A percentile compares a stretch with the other conserved stretches of the same genome.
phyloP scores from a whole-genome alignment of 179 eudicot genomes.

The Amaranthus tricolor region DNA sequence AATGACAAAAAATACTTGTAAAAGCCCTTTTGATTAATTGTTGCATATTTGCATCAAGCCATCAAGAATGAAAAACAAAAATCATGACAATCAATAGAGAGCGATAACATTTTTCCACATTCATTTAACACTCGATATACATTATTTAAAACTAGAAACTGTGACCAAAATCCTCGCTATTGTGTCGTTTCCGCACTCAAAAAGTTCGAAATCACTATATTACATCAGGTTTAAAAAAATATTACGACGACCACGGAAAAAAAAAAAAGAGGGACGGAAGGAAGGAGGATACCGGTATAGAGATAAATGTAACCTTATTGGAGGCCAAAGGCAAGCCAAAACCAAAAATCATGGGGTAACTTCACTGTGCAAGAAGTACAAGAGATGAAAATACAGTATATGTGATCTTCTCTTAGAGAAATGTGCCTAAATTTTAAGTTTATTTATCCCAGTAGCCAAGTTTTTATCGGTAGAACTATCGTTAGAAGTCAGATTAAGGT shows the following conservation, averaged over 20 bases:
- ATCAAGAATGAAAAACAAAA: no score
- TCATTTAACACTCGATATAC: constrained; percentile 25
- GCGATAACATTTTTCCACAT: constrained; percentile 21
- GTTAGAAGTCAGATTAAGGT: constrained; percentile 29
- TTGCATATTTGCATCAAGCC: no score
- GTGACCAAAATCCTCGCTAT: constrained; percentile 28
- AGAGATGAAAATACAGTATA: constrained; percentile 9
- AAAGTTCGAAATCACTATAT: constrained; percentile 27
- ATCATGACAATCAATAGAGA: neutral
- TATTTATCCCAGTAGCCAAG: constrained; percentile 42
- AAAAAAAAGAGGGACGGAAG: neutral
- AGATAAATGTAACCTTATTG: constrained; percentile 27
- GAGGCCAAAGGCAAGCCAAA: constrained; percentile 21
- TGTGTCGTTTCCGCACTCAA: constrained; percentile 24
- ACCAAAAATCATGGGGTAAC: constrained; percentile 28
- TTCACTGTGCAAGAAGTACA: constrained; percentile 23
- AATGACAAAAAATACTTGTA: no score
- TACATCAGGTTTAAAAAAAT: constrained; percentile 29
- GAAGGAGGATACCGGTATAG: constrained; percentile 1
- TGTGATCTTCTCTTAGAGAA: constrained; percentile 26
- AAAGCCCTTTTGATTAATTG: no score
- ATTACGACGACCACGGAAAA: constrained; percentile 7
- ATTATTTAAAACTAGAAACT: constrained; percentile 8
- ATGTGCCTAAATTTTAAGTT: constrained; percentile 47
- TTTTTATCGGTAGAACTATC: constrained; percentile 42